These are phyloP conservation scores for Aspergillus ellipticus DNA, from an alignment of 495 filamentous ascomycete genomes.

Conservation along the genomic window DNA sequence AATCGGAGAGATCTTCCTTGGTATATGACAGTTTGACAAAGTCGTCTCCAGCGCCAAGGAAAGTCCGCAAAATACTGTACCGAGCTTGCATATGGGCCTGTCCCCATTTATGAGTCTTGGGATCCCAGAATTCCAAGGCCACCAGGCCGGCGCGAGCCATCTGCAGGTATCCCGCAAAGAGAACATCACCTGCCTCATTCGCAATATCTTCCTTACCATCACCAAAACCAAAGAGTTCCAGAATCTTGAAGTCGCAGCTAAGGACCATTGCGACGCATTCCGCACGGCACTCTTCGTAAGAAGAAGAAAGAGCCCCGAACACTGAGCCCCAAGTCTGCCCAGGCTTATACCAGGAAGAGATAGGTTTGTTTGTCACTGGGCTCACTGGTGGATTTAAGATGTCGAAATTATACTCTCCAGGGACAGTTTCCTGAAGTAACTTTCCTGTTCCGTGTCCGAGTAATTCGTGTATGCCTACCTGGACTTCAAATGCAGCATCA, in stretches of 20 bases:
- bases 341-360: conserved; percentile 86
- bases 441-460: conserved; percentile 96
- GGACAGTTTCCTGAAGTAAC: conserved; percentile 80
- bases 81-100: conserved; percentile 94
- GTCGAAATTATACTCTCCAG: conserved; percentile 86
- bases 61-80: conserved; percentile 82
- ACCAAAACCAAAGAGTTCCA: conserved; percentile 89
- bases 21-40: conserved; percentile 77
- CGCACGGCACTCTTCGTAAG: conserved; percentile 80
- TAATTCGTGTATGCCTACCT: conserved; percentile 93
- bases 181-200: conserved; percentile 74
- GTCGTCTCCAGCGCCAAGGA: conserved; percentile 76
- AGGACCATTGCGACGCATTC: conserved; percentile 94
- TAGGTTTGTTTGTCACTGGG: conserved; percentile 70
- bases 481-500: conserved; percentile 87
- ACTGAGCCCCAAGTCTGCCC: conserved; percentile 92
- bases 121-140: conserved; percentile 86
- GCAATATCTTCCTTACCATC: conserved; percentile 68
- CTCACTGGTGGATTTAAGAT: conserved; percentile 71
- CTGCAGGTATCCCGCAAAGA: conserved; percentile 79
- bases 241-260: conserved; percentile 80
- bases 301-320: conserved; percentile 79
- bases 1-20: conserved; percentile 72
- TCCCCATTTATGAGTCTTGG: conserved; percentile 83
- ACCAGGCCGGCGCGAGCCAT: conserved; percentile 89